These are phyloP conservation scores for Naganishia cerealis DNA, from an alignment of 1,284 basidiomycete genomes.

Conservation along the genomic window DNA sequence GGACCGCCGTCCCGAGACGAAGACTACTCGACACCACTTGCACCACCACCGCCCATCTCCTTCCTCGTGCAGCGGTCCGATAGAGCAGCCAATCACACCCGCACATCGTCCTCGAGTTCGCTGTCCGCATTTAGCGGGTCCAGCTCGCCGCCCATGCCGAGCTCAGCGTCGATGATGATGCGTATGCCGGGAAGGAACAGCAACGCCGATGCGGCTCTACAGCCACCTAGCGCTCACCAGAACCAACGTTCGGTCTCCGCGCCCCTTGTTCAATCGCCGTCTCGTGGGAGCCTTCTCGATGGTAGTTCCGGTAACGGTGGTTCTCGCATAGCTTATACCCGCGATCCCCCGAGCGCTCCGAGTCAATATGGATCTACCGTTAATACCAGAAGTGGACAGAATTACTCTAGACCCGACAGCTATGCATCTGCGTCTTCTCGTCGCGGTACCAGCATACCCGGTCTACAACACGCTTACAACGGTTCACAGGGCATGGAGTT, in stretches of 20 bases:
- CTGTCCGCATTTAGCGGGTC: conserved; percentile 35
- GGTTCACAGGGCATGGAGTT: too few species aligned
- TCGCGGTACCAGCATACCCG: too few species aligned
- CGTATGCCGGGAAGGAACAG: not conserved
- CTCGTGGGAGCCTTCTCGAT: conserved; percentile 39
- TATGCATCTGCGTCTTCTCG: too few species aligned
- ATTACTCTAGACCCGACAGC: too few species aligned
- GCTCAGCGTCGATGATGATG: conserved; percentile 10
- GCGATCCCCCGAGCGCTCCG: not conserved
- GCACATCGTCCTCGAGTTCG: conserved; percentile 44
- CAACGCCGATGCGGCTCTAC: not conserved
- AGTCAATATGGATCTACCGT: too few species aligned
- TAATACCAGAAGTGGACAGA: too few species aligned
- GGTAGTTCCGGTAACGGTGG: not conserved
- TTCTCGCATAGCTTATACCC: not conserved
- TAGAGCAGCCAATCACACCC: conserved; percentile 36
- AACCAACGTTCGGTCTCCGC: conserved; percentile 47
- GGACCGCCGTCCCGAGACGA: conserved; percentile 31
- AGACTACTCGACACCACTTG: conserved; percentile 59
- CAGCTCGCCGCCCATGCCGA: conserved; percentile 21
- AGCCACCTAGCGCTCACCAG: conserved; percentile 2
- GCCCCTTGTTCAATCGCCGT: conserved; percentile 42
- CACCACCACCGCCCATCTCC: conserved; percentile 78
- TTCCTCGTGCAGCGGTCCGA: conserved; percentile 69
- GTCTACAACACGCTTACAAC: too few species aligned